Conservation (phyloP, 1,284 basidiomycete species). For the Neonothopanus nambi region DNA sequence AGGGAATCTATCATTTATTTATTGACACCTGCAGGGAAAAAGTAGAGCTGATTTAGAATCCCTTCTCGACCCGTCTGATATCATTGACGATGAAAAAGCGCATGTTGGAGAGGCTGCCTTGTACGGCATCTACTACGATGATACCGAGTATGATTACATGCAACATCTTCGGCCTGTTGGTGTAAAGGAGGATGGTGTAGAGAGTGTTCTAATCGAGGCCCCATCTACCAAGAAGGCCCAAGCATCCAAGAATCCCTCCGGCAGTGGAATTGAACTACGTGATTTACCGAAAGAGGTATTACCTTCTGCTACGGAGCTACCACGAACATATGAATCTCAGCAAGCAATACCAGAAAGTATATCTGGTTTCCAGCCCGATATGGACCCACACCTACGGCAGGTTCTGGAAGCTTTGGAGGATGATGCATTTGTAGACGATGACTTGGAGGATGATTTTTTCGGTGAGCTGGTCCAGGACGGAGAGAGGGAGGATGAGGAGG, state of each 20-base stretch:
- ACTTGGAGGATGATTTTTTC: constrained; percentile 73
- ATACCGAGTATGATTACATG: constrained; percentile 99
- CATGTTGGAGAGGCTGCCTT: constrained; percentile 85
- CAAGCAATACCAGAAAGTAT: constrained; percentile 81
- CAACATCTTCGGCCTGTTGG: constrained; percentile 88
- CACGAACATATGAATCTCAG: constrained; percentile 73
- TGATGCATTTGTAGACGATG: constrained; percentile 88
- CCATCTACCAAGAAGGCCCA: constrained; percentile 44
- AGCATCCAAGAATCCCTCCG: constrained; percentile 25
- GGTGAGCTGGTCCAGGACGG: constrained; percentile 74
- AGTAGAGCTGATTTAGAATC: constrained; percentile 74
- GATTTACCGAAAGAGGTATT: constrained; percentile 73
- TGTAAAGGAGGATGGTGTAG: constrained; percentile 71
- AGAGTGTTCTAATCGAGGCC: constrained; percentile 76
- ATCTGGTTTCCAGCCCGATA: constrained; percentile 90
- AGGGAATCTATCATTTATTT: constrained; percentile 5
- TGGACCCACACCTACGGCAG: constrained; percentile 96
- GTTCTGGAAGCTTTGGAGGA: constrained; percentile 94
- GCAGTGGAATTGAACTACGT: constrained; percentile 37
- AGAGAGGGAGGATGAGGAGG: constrained; percentile 57
- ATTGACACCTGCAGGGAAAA: constrained; percentile 57
- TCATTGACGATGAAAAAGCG: constrained; percentile 45
- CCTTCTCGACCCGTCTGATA: constrained; percentile 58
- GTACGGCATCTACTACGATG: constrained; percentile 95
- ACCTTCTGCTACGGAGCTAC: constrained; percentile 73